Conservation (phyloP, 2,329 filamentous ascomycete species). For the Penicillium sp. region DNA sequence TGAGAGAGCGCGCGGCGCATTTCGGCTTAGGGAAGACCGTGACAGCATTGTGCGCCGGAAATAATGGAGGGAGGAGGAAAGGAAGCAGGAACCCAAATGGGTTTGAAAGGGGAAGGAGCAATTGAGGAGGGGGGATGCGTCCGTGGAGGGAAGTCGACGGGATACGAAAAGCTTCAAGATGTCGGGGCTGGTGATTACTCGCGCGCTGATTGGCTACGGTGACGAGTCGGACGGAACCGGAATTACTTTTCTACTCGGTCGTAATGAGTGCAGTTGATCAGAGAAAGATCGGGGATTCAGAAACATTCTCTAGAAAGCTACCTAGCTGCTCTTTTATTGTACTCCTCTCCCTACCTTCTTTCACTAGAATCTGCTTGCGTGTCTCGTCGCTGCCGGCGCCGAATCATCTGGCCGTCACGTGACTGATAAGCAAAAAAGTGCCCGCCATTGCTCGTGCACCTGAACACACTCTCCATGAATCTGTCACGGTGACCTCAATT, state of each 20-base stretch:
- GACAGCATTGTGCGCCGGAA: constrained; percentile 64
- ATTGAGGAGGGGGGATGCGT: constrained; percentile 27
- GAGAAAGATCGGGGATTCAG: background rate
- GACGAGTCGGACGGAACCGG: constrained; percentile 43
- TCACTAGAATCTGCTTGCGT: too few relatives aligned
- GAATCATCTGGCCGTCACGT: constrained; percentile 23
- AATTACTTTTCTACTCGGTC: constrained; percentile 23
- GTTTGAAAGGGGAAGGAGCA: constrained; percentile 27
- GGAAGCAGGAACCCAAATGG: constrained; percentile 37
- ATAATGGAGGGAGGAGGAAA: constrained; percentile 34
- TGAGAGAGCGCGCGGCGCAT: constrained; percentile 61
- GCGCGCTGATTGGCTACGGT: constrained; percentile 39
- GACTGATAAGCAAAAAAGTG: constrained; percentile 31
- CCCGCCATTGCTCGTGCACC: constrained; percentile 2
- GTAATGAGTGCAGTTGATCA: background rate
- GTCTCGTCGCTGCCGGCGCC: too few relatives aligned
- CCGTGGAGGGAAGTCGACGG: constrained; percentile 28
- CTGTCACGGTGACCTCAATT: constrained; percentile 62
- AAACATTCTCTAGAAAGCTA: too few relatives aligned
- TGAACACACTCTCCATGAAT: constrained; percentile 27
- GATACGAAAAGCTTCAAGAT: constrained; percentile 46
- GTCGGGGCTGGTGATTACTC: constrained; percentile 39
- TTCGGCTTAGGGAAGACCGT: constrained; percentile 62
- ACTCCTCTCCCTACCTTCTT: too few relatives aligned
- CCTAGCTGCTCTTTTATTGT: too few relatives aligned